These are phyloP conservation scores for Ploettnerulaceae sp. DNA, from an alignment of 2,329 filamentous ascomycete species.

Conservation along the genomic window DNA sequence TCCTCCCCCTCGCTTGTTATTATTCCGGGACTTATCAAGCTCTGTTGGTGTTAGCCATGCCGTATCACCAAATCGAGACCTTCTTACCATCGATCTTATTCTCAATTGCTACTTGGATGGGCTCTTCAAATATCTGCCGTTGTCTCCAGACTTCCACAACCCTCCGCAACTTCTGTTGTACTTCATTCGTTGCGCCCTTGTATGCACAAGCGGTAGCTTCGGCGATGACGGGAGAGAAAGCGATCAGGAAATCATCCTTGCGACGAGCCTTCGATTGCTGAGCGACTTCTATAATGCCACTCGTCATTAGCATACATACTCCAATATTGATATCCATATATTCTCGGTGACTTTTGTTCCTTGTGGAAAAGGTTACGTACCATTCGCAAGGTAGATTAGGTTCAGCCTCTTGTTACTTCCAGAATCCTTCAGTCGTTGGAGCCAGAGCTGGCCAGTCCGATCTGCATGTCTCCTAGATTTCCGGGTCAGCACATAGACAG, in stretches of 20 bases:
- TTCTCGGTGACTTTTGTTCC: background rate
- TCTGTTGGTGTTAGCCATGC: conserved; percentile 39
- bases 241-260: conserved; percentile 87
- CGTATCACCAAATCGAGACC: background rate
- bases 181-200: conserved; percentile 78
- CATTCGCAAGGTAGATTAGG: conserved; percentile 91
- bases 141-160: conserved; percentile 95
- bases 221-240: conserved; percentile 86
- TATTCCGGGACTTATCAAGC: conserved; percentile 55
- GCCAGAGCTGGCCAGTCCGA: conserved; percentile 86
- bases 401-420: conserved; percentile 81
- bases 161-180: conserved; percentile 80
- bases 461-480: conserved; percentile 76
- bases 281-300: conserved; percentile 66
- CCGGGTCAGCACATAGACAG: conserved; percentile 30
- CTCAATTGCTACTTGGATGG: conserved; percentile 79
- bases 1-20: conserved; percentile 50
- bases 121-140: conserved; percentile 73
- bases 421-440: conserved; percentile 83
- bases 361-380: conserved; percentile 45
- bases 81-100: conserved; percentile 67
- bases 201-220: conserved; percentile 90
- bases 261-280: conserved; percentile 92
- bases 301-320: conserved; percentile 20
- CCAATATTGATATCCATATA: conserved; percentile 12